phyloP scores from a whole-genome alignment of 768 basidiomycete species.

The Serendipita indica region DNA sequence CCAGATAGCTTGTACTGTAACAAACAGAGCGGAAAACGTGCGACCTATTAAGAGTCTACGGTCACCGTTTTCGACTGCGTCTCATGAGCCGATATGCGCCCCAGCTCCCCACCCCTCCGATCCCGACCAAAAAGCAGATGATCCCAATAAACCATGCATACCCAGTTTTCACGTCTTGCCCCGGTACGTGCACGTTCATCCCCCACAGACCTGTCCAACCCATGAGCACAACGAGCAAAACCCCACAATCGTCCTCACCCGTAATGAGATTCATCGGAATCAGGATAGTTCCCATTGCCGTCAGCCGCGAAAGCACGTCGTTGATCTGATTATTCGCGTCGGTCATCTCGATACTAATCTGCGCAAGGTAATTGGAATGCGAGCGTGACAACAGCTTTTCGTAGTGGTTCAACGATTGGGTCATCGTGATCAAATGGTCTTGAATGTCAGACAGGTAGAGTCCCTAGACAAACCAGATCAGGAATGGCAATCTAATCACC shows the following conservation, averaged over 20 bases:
- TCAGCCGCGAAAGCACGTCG: constrained; percentile 92
- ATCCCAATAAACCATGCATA: constrained; percentile 83
- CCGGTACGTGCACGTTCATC: constrained; percentile 97
- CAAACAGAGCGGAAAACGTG: too few relatives aligned
- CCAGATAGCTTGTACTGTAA: too few relatives aligned
- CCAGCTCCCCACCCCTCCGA: constrained; percentile 71
- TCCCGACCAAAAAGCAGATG: constrained; percentile 60
- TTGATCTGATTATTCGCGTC: constrained; percentile 99
- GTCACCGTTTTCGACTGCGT: neutral
- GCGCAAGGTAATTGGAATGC: constrained; percentile 97
- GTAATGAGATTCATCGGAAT: constrained; percentile 97
- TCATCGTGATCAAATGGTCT: constrained; percentile 99
- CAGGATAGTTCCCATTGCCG: constrained; percentile 92
- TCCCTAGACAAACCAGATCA: constrained; percentile 35
- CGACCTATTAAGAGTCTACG: too few relatives aligned
- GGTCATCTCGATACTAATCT: constrained; percentile 99
- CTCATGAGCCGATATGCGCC: constrained; percentile 63
- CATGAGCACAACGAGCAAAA: neutral
- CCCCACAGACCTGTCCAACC: constrained; percentile 68
- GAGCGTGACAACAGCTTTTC: constrained; percentile 98
- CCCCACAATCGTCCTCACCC: constrained; percentile 44
- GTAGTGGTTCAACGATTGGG: constrained; percentile 98
- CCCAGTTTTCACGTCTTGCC: constrained; percentile 40
- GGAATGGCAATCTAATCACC: neutral
- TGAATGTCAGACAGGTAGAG: constrained; percentile 92